A percentile compares a stretch with the other conserved stretches of the same genome.
These are phyloP conservation scores for Botrytis cinerea DNA, from an alignment of 2,329 filamentous ascomycete genomes.

Conservation along the genomic window DNA sequence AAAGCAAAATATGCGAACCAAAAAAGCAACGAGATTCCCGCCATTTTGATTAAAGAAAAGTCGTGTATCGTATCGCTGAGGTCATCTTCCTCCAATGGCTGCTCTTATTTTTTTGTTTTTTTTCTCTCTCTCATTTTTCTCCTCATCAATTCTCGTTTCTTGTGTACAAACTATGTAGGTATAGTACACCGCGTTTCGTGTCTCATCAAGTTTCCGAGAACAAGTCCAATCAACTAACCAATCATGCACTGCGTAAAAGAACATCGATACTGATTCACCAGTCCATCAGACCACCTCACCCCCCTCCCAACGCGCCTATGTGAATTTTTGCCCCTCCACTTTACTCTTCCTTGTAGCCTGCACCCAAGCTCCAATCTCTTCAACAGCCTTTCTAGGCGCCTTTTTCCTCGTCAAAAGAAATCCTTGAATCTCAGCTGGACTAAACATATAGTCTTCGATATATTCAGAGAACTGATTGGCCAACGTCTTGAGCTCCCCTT, in stretches of 20 bases:
- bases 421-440: constrained; percentile 65
- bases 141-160: not conserved
- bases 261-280: not conserved
- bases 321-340: constrained; percentile 4
- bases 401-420: constrained; percentile 65
- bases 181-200: not conserved
- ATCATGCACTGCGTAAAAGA: not conserved
- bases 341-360: constrained; percentile 46
- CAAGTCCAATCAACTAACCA: not conserved
- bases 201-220: not conserved
- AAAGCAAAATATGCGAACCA: not conserved
- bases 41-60: not conserved
- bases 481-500: constrained; percentile 43
- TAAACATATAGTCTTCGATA: constrained; percentile 56
- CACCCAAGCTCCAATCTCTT: constrained; percentile 57
- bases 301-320: not conserved
- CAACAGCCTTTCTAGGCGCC: constrained; percentile 55
- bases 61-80: not conserved
- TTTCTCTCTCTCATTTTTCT: not conserved
- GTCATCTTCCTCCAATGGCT: not conserved
- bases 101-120: not conserved
- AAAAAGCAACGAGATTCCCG: not conserved
- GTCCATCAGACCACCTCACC: too few species aligned
- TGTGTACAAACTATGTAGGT: not conserved
- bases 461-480: constrained; percentile 50